Evolutionary conservation across 2,329 filamentous ascomycete genomes (phyloP), one percentile per base, ranked within the genome.

Genomic region (Epichloe bromicola): DNA sequence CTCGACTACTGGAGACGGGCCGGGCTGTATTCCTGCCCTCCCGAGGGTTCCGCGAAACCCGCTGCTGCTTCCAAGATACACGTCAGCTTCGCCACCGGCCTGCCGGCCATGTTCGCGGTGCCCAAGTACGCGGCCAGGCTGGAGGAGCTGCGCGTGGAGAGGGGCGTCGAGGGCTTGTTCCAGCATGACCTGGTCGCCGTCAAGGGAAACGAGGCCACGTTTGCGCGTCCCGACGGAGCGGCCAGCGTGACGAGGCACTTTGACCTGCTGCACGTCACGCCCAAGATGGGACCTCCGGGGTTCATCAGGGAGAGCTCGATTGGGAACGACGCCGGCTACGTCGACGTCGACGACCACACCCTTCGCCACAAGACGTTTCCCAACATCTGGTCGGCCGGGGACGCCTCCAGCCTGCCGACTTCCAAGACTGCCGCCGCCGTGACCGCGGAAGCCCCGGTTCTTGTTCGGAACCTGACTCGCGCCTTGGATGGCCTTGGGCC

Each of bases 351-450:
- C 57, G 68, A 76, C 37, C 63, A 58, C 50, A 80, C 74, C 10
- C 70, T 72, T 12, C 75, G 67, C 14, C 76, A 80, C 64, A 74
- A 68, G 54, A 76, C 70, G 57, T 80, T 67, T 58, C 53, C 64
- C 56, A 81, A 81, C 48, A 72, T 81, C 49, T 82, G 78, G 78
- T 78, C 76, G 4, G 68, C 70, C 0, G 78, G 78, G 14, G 78
- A 81, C 53, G 78, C 78, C 0, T 77, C 77, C n/a, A 78, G 71
- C 46, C 61, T 81, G 47, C 77, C 78, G 2, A 81, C 76, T 0
- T 76, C 75, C 50, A 79, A 79, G 66, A 79, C 75, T 0, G 71
- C 71, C 0, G 75, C 75, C 0, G 76, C 75, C 0, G 67, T 79
- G 19, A 78, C 74, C 0, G 61, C 75, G 0, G 67, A 79, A 59